Percentiles rank a stretch among this genome's conserved stretches.
Evolutionary conservation across 495 filamentous ascomycete species (phyloP).

Genomic region (Xylaria flabelliformis): DNA sequence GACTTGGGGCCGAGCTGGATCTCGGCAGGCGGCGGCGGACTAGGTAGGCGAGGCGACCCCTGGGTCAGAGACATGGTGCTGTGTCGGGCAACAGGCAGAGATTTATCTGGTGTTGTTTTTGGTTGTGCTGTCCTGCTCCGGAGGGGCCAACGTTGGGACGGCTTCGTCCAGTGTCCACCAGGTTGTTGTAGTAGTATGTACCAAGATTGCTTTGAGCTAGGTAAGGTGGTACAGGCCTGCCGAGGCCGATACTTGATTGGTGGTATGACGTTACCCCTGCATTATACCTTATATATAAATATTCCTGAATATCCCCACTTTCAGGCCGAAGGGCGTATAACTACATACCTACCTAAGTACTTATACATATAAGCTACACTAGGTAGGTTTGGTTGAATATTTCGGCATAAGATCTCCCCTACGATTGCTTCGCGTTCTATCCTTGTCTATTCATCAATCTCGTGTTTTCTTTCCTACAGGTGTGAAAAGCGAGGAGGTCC

Average conservation of each 20-base stretch:
- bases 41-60: conserved; percentile 85
- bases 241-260: background rate
- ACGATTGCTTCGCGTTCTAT: background rate
- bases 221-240: background rate
- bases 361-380: background rate
- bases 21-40: conserved; percentile 87
- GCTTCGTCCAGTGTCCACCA: conserved; percentile 1
- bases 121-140: conserved; percentile 6
- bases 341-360: too few relatives aligned
- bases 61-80: conserved; percentile 66
- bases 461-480: background rate
- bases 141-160: background rate
- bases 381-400: background rate
- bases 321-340: background rate
- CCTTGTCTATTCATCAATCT: background rate
- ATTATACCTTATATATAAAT: conserved; percentile 7
- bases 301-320: background rate
- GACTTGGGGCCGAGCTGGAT: conserved; percentile 88
- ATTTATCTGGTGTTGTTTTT: background rate
- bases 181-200: background rate
- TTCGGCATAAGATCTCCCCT: background rate
- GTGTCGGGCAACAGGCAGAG: background rate
- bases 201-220: background rate
- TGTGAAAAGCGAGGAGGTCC: background rate
- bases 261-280: background rate